Evolutionary conservation across 2,329 filamentous ascomycete genomes (phyloP), one percentile per base, ranked within the genome.

Genomic region (Rhytidhysteron rufulum): DNA sequence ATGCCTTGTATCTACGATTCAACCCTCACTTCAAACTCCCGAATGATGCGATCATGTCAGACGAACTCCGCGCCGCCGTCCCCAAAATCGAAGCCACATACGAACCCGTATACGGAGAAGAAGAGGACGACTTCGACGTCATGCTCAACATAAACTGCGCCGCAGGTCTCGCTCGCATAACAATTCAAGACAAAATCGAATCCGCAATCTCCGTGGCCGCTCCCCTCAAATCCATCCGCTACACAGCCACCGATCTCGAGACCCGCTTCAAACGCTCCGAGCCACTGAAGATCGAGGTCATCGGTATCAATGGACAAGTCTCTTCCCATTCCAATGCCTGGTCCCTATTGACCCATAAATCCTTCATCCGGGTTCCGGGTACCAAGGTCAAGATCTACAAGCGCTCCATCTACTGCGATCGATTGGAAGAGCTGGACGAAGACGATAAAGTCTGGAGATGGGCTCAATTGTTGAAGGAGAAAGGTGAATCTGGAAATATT

Each of bases 301-400:
- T 72, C 4, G 63, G 55, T 1, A 62, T 67, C 57, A 73, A 74
- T 43, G 71, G 70, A 8, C 68, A 66, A 41, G 52, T 61, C 25
- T 52, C 44, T 5, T 53, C 41, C 1, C 41, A 65, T 8, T 40
- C 39, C 2, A 45, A 71, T 40, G 48, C 66, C 2, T 68, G 67
- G 61, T 55, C 48, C 6, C 39, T 67, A 4, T 51, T 71, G 31
- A 37, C 46, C 6, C 52, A 48, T 25, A 49, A 43, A 22, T 42
- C 58, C 1, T 66, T 54, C 38, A 53, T 75, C 31, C 55, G 49
- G 4, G 58, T 74, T 16, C 68, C 69, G 0, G 65, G 65, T 5
- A 68, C 61, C 8, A 48, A 51, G 3, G 50, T 72, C 13, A 46
- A 60, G 1, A 58, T 75, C 6, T 53, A 55, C 10, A 73, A 71